Evolutionary conservation across 768 basidiomycete genomes (phyloP).

Genomic region (Fomitopsis serialis): DNA sequence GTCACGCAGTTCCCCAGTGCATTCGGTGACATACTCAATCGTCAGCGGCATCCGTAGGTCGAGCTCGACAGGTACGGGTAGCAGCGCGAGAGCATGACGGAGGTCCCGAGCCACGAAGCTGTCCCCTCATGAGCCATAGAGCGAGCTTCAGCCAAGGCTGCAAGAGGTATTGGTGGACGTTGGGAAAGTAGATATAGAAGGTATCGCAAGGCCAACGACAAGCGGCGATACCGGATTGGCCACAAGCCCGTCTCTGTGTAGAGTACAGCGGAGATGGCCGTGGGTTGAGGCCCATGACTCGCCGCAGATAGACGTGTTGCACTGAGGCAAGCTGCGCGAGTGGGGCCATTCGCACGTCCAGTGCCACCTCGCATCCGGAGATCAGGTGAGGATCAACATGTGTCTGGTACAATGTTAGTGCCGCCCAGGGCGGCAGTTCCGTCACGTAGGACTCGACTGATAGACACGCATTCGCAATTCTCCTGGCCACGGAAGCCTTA

Average conservation of each 20-base stretch:
- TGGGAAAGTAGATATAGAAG: neutral
- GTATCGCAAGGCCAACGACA: neutral
- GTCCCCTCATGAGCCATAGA: neutral
- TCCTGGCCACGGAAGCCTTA: too few relatives aligned
- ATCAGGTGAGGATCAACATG: neutral
- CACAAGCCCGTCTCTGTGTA: conserved; percentile 7
- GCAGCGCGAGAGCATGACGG: neutral
- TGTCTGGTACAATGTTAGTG: neutral
- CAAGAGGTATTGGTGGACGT: neutral
- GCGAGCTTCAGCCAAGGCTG: neutral
- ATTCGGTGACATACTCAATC: neutral
- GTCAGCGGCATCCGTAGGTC: neutral
- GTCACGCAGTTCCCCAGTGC: too few relatives aligned
- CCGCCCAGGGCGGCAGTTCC: neutral
- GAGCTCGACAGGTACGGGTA: neutral
- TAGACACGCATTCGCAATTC: too few relatives aligned
- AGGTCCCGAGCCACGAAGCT: neutral
- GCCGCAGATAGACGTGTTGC: conserved; percentile 1
- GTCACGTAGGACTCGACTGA: neutral
- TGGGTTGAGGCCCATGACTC: conserved; percentile 1
- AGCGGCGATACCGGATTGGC: conserved; percentile 5
- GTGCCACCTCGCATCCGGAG: neutral
- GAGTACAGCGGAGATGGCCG: conserved; percentile 4
- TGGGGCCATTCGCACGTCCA: neutral
- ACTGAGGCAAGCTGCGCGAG: neutral